phyloP scores from a whole-genome alignment of 495 filamentous ascomycete species.

The Xanthoparmelia taractica region DNA sequence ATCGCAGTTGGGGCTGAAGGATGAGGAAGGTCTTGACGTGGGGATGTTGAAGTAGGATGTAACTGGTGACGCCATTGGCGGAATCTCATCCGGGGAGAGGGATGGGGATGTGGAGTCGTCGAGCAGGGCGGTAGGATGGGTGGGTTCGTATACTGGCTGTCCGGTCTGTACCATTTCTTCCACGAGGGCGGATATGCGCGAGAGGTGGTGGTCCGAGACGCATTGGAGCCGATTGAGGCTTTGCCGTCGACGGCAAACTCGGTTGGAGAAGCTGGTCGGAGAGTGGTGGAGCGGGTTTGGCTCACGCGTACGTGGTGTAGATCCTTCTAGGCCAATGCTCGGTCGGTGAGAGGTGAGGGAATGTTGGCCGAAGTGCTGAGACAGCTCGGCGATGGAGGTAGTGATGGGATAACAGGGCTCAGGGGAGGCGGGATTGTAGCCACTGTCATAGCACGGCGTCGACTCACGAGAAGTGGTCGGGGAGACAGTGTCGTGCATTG shows the following conservation, averaged over 20 bases:
- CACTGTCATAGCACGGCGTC: conserved; percentile 11
- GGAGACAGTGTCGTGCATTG: conserved; percentile 20
- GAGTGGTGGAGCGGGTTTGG: conserved; percentile 7
- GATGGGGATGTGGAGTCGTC: conserved; percentile 14
- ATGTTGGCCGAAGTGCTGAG: conserved; percentile 20
- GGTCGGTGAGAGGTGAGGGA: conserved; percentile 10
- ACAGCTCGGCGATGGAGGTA: conserved; percentile 20
- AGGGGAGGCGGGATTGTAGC: conserved; percentile 4
- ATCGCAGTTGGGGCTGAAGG: background rate
- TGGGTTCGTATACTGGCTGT: background rate
- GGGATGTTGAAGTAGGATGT: conserved; percentile 15
- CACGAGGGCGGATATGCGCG: conserved; percentile 18
- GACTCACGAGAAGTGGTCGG: conserved; percentile 15
- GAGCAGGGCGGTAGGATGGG: background rate
- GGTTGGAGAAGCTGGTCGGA: conserved; percentile 17
- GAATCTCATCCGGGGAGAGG: conserved; percentile 5
- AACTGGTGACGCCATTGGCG: background rate
- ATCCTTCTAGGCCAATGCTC: conserved; percentile 1
- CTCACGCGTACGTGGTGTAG: conserved; percentile 5
- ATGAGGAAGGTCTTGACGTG: background rate
- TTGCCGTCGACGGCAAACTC: conserved; percentile 19
- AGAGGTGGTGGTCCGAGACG: conserved; percentile 17
- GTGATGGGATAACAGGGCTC: background rate
- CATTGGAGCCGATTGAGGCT: conserved; percentile 17
- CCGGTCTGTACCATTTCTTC: conserved; percentile 18